Conservation (phyloP, 768 basidiomycete species). For the Leccinellum albellum region DNA sequence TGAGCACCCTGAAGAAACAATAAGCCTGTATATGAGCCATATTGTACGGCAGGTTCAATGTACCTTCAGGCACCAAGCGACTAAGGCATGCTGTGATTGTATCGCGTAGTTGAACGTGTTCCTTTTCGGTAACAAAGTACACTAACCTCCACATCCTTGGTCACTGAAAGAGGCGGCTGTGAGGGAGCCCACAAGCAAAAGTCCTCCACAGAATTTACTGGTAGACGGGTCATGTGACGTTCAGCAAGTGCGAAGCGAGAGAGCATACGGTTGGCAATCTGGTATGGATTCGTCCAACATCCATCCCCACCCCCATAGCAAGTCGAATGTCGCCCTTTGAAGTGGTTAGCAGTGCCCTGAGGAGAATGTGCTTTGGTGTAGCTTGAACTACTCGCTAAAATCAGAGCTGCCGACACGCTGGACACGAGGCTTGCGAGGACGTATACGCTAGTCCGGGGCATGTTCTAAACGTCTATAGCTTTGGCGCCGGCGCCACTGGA, state of each 20-base stretch:
- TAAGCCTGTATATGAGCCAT: neutral
- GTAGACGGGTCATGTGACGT: neutral
- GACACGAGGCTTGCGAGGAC: slow-evolving; percentile 21
- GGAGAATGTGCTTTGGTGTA: slow-evolving; percentile 50
- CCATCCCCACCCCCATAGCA: slow-evolving; percentile 69
- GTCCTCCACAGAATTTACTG: slow-evolving; percentile 57
- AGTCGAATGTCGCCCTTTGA: slow-evolving; percentile 58
- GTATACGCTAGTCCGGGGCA: slow-evolving; percentile 16
- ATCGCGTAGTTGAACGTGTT: slow-evolving; percentile 13
- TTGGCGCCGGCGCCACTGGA: slow-evolving; percentile 12
- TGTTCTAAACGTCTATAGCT: slow-evolving; percentile 9
- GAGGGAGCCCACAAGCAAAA: slow-evolving; percentile 55
- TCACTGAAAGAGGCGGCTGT: slow-evolving; percentile 46
- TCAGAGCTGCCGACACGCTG: slow-evolving; percentile 17
- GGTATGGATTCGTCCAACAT: slow-evolving; percentile 63
- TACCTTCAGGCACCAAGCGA: slow-evolving; percentile 52
- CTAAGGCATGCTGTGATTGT: slow-evolving; percentile 39
- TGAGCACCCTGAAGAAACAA: slow-evolving; percentile 42
- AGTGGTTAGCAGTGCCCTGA: slow-evolving; percentile 42
- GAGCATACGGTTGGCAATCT: slow-evolving; percentile 56
- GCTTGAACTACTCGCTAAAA: slow-evolving; percentile 9
- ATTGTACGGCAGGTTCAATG: slow-evolving; percentile 4
- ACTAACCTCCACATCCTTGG: slow-evolving; percentile 60
- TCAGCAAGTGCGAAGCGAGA: neutral
- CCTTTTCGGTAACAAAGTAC: slow-evolving; percentile 2